phyloP scores from a whole-genome alignment of 371 early-diverging fungal genomes.

The Mortierella sp. region DNA sequence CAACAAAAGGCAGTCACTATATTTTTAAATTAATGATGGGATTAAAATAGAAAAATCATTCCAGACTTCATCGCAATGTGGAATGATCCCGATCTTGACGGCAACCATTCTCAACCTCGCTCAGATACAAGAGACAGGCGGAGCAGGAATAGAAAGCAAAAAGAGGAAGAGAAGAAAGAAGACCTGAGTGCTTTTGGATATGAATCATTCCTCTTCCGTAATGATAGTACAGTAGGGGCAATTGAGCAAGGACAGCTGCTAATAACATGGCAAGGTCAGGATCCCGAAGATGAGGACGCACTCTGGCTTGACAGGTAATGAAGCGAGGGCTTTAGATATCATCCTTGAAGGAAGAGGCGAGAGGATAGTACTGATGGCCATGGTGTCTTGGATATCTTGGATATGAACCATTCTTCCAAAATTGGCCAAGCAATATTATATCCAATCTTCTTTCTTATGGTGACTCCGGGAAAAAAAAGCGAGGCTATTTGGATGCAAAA shows the following conservation, averaged over 20 bases:
- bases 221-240: slow-evolving; percentile 36
- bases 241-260: slow-evolving; percentile 48
- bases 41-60: too few relatives aligned
- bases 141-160: neutral
- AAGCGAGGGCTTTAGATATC: neutral
- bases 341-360: neutral
- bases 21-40: too few relatives aligned
- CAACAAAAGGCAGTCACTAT: too few relatives aligned
- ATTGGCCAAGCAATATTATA: neutral
- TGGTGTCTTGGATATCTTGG: neutral
- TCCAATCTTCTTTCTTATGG: neutral
- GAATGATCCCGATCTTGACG: slow-evolving; percentile 49
- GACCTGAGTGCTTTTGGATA: slow-evolving; percentile 49
- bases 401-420: neutral
- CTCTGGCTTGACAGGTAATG: slow-evolving; percentile 56
- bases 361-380: neutral
- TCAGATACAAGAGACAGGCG: slow-evolving; percentile 8
- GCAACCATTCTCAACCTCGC: slow-evolving; percentile 11
- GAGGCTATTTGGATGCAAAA: neutral
- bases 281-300: slow-evolving; percentile 28
- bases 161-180: slow-evolving; percentile 24
- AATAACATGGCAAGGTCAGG: slow-evolving; percentile 55
- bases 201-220: slow-evolving; percentile 36
- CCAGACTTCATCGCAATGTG: slow-evolving; percentile 23
- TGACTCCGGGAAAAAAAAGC: neutral